These are phyloP conservation scores for Lichtheimia corymbifera DNA, from an alignment of 371 early-diverging fungal species.

Conservation along the genomic window DNA sequence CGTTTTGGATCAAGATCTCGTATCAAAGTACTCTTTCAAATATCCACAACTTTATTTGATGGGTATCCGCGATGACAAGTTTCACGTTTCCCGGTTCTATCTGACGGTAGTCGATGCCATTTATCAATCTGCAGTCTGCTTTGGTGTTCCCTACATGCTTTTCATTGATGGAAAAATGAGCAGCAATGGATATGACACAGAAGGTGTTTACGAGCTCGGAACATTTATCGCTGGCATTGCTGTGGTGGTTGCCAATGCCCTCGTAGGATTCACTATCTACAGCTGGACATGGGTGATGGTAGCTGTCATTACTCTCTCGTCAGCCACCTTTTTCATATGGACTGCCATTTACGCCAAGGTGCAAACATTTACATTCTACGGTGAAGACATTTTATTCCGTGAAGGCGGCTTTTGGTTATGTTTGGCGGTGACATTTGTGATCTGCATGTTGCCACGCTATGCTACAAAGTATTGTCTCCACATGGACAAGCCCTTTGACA, in stretches of 20 bases:
- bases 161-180: slow-evolving; percentile 53
- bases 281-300: slow-evolving; percentile 82
- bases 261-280: slow-evolving; percentile 77
- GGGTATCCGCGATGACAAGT: slow-evolving; percentile 86
- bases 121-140: slow-evolving; percentile 88
- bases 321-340: slow-evolving; percentile 54
- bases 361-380: slow-evolving; percentile 44
- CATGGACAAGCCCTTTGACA: slow-evolving; percentile 59
- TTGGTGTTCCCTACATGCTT: slow-evolving; percentile 67
- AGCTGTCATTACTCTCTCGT: slow-evolving; percentile 60
- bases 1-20: slow-evolving; percentile 91
- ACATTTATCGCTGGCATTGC: slow-evolving; percentile 79
- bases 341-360: slow-evolving; percentile 50
- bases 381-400: slow-evolving; percentile 53
- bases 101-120: slow-evolving; percentile 83
- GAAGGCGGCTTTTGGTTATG: slow-evolving; percentile 61
- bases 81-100: slow-evolving; percentile 81
- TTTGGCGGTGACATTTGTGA: slow-evolving; percentile 47
- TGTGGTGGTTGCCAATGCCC: slow-evolving; percentile 82
- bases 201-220: slow-evolving; percentile 74
- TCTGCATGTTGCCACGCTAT: slow-evolving; percentile 56
- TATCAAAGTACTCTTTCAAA: slow-evolving; percentile 71
- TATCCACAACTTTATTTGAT: slow-evolving; percentile 86
- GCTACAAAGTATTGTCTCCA: slow-evolving; percentile 52
- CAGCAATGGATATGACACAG: slow-evolving; percentile 58